Base-by-base conservation (phyloP, 352 stramenopile species). In the Phytophthora cactorum region DNA sequence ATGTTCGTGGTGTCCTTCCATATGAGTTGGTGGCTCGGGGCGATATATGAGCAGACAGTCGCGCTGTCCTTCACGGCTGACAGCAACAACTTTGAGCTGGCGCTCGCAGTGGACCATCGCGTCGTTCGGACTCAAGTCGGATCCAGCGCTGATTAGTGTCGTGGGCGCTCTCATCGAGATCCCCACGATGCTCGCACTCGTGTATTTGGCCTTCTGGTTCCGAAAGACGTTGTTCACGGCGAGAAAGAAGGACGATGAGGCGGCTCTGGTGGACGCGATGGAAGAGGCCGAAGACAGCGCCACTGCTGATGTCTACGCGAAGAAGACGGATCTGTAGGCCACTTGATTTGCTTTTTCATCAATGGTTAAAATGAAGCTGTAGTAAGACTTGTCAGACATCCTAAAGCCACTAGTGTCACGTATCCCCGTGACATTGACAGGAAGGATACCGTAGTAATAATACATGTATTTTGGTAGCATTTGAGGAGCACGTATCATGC, bases 81-180 rank as follows among this genome's bases (percentile, higher is more conserved):
- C 7, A 90, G 80, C 59, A 93, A 93, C 78, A 91, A 90, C 68
- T 93, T 93, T 49, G 84, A 91, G 67, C 59, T 92, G 59, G 82
- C 79, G 8, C 69, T 89, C 25, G 84, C 84, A 3, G 70, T 90
- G 32, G 80, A 22, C 79, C n/a, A 83, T 89, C n/a, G 71, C 75
- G 1, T 75, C 82, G 28, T 93, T 88, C 53, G 84, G 83, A n/a
- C 68, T 87, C 50, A 78, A 83, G 44, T 93, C 84, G n/a, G 82
- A 86, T 14, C 74, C 82, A 4, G 79, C 81, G 39, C 61, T 91
- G 4, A 89, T 88, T 68, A 90, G 81, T 29, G 81, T 88, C 17
- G 82, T 93, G 1, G 82, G 84, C 11, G 82, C 85, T 12, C 67
- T 89, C 14, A 89, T 89, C 52, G 82, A 91, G 78, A 88, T 91